Base-by-base conservation (phyloP, 257 asterid species). In the Ocimum tenuiflorum region DNA sequence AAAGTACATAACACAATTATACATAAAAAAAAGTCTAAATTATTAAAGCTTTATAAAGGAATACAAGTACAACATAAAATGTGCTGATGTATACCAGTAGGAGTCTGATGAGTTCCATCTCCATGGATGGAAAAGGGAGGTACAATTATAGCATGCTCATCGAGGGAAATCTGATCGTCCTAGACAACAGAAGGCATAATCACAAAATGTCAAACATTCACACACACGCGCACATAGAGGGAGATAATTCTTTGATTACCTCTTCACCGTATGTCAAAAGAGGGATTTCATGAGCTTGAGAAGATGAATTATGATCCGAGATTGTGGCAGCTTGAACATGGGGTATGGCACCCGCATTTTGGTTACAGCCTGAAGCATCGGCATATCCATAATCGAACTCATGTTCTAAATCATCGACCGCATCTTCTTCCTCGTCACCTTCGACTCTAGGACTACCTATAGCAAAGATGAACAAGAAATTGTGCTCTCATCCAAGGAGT, bases 371-470 rank as follows among this genome's bases (percentile, higher is more conserved):
- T 20, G 71, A 63, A 57, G 62, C 75, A 63, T 82, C 85, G 41
- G 59, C 6, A 11, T 75, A 33, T 29, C 52, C 81, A 63, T 78
- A 88, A 77, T 83, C 86, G 53, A 91, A 88, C 76, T 91, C 97
- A 10, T 83, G 76, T 57, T 88, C 97, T 72, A 91, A 74, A 77
- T 91, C 97, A 79, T 91, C 97, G 7, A 49, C 31, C 23, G 52
- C 82, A 53, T 91, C 95, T 71, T 91, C 97, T 72, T 91, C 97
- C 79, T 91, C 97, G 59, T 91, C 97, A 42, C 95, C 97, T 57
- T 86, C 96, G 11, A 91, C 97, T 69, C 95, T 82, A 31, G 95
- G 88, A 73, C 89, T 80, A 68, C 96, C 97, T 88, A 73, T 17
- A 77, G 24, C 35, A 46, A 5, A 56, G 24, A 60, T 19, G 8